Conservation (phyloP, 2,329 filamentous ascomycete genomes). For the Trichophyton benhamiae region DNA sequence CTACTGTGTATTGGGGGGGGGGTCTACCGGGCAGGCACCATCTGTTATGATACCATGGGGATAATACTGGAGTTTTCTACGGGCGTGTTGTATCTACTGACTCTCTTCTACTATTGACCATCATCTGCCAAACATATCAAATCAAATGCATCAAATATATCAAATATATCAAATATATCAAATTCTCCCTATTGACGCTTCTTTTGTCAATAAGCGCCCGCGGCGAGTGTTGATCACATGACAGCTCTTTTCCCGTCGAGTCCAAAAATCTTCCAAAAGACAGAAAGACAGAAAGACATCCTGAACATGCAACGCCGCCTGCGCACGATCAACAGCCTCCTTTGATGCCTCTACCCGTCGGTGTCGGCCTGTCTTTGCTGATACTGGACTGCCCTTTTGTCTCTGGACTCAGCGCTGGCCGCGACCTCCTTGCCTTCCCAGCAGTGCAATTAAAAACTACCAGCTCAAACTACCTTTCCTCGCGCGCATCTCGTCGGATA, state of each 20-base stretch:
- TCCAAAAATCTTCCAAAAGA: background rate
- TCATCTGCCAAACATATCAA: too few species aligned
- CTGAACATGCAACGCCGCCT: background rate
- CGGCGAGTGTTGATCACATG: background rate
- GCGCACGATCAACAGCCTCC: background rate
- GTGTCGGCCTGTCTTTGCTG: background rate
- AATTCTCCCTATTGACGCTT: too few species aligned
- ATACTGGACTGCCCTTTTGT: background rate
- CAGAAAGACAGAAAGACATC: too few species aligned
- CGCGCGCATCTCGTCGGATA: background rate
- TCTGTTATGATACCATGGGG: constrained; percentile 1
- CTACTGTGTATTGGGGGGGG: background rate
- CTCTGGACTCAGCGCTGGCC: background rate
- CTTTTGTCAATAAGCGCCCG: too few species aligned
- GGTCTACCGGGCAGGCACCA: background rate
- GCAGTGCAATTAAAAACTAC: background rate
- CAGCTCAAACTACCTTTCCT: background rate
- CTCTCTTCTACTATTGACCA: background rate
- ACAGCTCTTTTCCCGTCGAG: background rate
- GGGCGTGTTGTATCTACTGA: background rate
- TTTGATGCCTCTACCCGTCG: background rate
- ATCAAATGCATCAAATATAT: too few species aligned
- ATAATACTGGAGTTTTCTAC: background rate
- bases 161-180: too few species aligned
- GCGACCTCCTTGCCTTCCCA: background rate